Conservation (phyloP, 768 basidiomycete species). For the Cystobasidium ongulense region DNA sequence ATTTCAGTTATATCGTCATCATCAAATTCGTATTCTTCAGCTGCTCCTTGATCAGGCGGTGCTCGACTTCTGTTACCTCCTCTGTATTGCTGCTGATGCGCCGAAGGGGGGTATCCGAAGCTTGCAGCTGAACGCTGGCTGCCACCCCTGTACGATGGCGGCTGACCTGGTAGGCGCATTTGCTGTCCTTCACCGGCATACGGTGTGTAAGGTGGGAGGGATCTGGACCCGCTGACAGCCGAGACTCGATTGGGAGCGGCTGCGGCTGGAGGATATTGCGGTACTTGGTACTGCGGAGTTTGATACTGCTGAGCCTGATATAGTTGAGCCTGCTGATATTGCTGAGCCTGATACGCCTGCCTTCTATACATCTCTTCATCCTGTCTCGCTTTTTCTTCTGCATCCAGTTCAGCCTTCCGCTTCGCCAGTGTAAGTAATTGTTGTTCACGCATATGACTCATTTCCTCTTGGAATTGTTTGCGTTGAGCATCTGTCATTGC, state of each 20-base stretch:
- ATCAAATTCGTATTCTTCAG: background rate
- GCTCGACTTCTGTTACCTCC: background rate
- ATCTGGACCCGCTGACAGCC: background rate
- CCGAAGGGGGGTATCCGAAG: background rate
- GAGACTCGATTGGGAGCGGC: background rate
- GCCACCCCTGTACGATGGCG: background rate
- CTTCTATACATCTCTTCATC: background rate
- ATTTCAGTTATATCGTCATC: conserved; percentile 9
- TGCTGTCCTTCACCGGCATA: background rate
- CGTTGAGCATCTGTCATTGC: background rate
- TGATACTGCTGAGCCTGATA: background rate
- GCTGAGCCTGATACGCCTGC: background rate
- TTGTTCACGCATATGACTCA: background rate
- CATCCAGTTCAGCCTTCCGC: background rate
- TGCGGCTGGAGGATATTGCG: background rate
- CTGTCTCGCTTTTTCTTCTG: background rate
- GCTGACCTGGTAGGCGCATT: too few species aligned
- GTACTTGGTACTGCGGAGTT: background rate
- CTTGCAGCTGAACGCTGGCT: background rate
- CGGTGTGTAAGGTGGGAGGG: background rate
- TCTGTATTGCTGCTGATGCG: background rate
- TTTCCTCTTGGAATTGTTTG: background rate
- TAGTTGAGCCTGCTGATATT: background rate
- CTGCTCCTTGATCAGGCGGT: background rate
- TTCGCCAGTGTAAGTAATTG: background rate